Conservation (phyloP, 768 basidiomycete species). For the Hericium erinaceus region DNA sequence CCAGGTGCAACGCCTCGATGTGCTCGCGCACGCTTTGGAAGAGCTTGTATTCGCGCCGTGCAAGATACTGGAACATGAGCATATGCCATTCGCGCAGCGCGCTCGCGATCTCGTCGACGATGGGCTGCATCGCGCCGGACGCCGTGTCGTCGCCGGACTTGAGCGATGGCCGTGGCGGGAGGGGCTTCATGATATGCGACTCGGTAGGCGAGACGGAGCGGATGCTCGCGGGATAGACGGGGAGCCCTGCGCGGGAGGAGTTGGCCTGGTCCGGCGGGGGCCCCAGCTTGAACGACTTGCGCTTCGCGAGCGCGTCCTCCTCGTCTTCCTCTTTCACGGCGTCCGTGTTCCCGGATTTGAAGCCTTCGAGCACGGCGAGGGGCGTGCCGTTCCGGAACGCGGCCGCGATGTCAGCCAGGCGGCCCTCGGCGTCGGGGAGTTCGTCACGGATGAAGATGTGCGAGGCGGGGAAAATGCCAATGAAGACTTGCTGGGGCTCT, state of each 20-base stretch:
- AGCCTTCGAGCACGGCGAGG: constrained; percentile 31
- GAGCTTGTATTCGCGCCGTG: constrained; percentile 78
- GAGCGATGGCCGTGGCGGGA: constrained; percentile 87
- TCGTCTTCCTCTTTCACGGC: constrained; percentile 59
- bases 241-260: constrained; percentile 60
- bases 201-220: constrained; percentile 55
- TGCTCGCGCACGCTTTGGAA: constrained; percentile 83
- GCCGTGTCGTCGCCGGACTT: constrained; percentile 92
- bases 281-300: constrained; percentile 63
- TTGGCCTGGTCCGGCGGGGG: constrained; percentile 70
- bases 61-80: constrained; percentile 86
- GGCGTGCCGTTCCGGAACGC: constrained; percentile 32
- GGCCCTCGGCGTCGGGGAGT: constrained; percentile 79
- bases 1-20: constrained; percentile 84
- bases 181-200: constrained; percentile 57
- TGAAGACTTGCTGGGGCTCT: constrained; percentile 81
- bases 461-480: constrained; percentile 89
- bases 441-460: constrained; percentile 84
- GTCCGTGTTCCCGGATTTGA: constrained; percentile 40
- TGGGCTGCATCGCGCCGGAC: constrained; percentile 74
- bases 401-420: constrained; percentile 66
- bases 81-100: constrained; percentile 94
- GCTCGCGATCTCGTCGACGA: constrained; percentile 95
- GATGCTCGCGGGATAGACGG: constrained; percentile 68
- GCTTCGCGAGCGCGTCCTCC: constrained; percentile 32